Conservation (phyloP, 2,329 filamentous ascomycete genomes). For the Phialophora chinensis region DNA sequence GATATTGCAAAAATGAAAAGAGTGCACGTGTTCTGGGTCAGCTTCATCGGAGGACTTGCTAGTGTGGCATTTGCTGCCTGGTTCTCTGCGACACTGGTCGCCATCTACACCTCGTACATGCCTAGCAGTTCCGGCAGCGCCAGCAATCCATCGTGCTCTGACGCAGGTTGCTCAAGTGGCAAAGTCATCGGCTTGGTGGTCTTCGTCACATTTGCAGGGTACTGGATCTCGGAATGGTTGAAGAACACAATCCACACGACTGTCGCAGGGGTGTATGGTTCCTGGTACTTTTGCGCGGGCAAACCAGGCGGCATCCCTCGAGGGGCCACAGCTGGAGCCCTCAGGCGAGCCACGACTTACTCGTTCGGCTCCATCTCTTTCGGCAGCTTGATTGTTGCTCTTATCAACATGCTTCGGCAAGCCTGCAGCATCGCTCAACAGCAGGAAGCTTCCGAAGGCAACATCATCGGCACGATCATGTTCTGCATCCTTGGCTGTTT, state of each 20-base stretch:
- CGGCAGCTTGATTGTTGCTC: conserved; percentile 82
- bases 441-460: conserved; percentile 68
- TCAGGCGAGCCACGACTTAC: conserved; percentile 82
- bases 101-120: conserved; percentile 83
- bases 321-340: conserved; percentile 80
- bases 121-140: conserved; percentile 57
- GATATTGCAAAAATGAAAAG: conserved; percentile 77
- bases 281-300: conserved; percentile 83
- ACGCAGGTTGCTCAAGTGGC: conserved; percentile 68
- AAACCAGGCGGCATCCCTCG: conserved; percentile 71
- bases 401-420: conserved; percentile 85
- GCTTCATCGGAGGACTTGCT: conserved; percentile 78
- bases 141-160: conserved; percentile 60
- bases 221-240: conserved; percentile 92
- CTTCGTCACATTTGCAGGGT: conserved; percentile 88
- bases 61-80: conserved; percentile 80
- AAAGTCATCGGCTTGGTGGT: conserved; percentile 84
- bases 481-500: conserved; percentile 80
- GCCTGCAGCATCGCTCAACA: conserved; percentile 78
- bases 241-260: conserved; percentile 92
- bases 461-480: conserved; percentile 68
- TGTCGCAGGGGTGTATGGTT: conserved; percentile 86
- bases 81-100: conserved; percentile 84
- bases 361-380: conserved; percentile 90
- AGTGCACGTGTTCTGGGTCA: conserved; percentile 86